Base-by-base conservation (phyloP, 2,329 filamentous ascomycete genomes). In the Ilyonectria robusta region DNA sequence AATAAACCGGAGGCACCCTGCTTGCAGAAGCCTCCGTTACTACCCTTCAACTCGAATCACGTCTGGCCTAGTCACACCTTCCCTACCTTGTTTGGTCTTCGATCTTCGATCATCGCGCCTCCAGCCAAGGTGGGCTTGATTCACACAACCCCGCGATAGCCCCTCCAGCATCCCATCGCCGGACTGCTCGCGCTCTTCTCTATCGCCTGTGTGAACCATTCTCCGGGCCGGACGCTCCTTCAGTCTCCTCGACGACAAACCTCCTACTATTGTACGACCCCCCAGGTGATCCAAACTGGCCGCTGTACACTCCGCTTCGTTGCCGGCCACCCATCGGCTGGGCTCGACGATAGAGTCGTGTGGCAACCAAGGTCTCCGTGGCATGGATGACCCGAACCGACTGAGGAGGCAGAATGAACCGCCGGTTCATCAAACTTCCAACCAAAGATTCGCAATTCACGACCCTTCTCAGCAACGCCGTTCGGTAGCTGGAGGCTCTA, bases 371-470 rank as follows among this genome's bases (percentile, higher is more conserved):
- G 82, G 84, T 78, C 80, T 85, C 84, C 80, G 82, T 82, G 90
- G 89, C 79, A 96, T 96, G 93, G 93, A 95, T 86, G 90, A 92
- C 83, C 89, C 91, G 84, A 89, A 88, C 82, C 89, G 88, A 79
- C 86, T 89, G 78, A 87, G 90, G 85, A 92, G 92, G 88, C 92
- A 92, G 85, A 89, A 92, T 88, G 92, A 93, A 82, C 86, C 88
- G 82, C 86, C 89, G 79, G 84, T 87, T 81, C 91, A 92, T 83
- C 85, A 89, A 77, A 81, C 84, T 77, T 86, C 86, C 81, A 85
- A 84, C 79, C 79, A 84, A 58, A 84, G 87, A 81, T 89, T 87
- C 72, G 78, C 84, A 67, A 76, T 85, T 71, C 84, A 86, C 72
- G 83, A 87, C 68, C 80, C 85, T 59, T 81, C 86, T 72, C 83